Evolutionary conservation across 148 eudicot species (phyloP).

Genomic region (Pharnaceum exiguum): DNA sequence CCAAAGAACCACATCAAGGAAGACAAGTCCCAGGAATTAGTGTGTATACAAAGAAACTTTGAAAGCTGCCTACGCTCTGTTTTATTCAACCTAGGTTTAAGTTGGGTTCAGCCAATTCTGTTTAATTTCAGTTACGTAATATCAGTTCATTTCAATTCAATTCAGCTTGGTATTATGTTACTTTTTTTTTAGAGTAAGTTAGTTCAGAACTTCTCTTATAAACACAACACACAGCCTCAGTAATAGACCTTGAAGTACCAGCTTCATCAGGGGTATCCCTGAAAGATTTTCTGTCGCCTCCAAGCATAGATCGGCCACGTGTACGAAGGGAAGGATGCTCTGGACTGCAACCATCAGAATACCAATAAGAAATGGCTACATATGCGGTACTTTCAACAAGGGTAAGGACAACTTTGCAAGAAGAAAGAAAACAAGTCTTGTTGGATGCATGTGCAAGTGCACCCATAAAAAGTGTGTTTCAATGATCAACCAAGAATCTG

Average conservation of each 20-base stretch:
- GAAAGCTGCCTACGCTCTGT: too few relatives aligned
- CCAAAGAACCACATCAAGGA: too few relatives aligned
- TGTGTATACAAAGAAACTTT: too few relatives aligned
- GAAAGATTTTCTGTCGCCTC: constrained; percentile 70
- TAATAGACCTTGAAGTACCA: constrained; percentile 67
- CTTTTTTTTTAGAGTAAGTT: neutral
- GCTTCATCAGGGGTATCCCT: constrained; percentile 56
- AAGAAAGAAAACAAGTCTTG: too few relatives aligned
- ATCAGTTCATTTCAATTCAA: too few relatives aligned
- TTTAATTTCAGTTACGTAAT: too few relatives aligned
- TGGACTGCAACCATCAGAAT: constrained; percentile 53
- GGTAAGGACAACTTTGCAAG: neutral
- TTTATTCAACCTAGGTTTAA: too few relatives aligned
- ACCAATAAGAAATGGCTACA: constrained; percentile 12
- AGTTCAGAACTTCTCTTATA: neutral
- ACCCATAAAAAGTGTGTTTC: neutral
- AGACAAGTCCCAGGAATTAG: too few relatives aligned
- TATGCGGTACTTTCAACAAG: neutral
- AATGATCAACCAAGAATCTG: neutral
- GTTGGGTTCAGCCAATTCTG: too few relatives aligned
- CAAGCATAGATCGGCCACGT: constrained; percentile 89
- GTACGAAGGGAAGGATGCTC: constrained; percentile 90
- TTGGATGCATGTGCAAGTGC: too few relatives aligned
- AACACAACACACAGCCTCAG: too few relatives aligned
- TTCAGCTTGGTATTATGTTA: neutral